Conservation (phyloP, 352 stramenopile genomes). For the Pythium biforme region DNA sequence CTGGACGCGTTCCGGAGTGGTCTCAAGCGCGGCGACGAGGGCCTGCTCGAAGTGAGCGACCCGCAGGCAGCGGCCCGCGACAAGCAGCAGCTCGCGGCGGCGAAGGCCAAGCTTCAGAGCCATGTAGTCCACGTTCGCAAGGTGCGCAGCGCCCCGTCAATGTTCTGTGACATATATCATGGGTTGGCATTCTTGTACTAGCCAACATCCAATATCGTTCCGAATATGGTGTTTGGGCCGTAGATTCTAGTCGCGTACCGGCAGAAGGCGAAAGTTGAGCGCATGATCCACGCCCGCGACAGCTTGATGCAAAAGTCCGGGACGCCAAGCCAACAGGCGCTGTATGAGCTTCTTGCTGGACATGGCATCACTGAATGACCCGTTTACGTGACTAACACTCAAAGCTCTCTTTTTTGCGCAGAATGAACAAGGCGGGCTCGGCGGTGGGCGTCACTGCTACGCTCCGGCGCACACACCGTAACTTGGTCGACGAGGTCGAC, state of each 20-base stretch:
- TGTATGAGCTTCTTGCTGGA: constrained; percentile 12
- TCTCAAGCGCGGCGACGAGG: constrained; percentile 43
- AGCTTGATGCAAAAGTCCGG: constrained; percentile 43
- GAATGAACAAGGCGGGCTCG: constrained; percentile 31
- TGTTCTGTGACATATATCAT: too few species aligned
- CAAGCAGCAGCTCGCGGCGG: constrained; percentile 32
- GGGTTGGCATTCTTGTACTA: too few species aligned
- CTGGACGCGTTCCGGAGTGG: constrained; percentile 38
- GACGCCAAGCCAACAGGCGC: constrained; percentile 12
- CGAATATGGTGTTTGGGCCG: too few species aligned
- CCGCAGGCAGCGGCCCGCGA: constrained; percentile 21
- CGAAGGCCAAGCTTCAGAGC: constrained; percentile 36
- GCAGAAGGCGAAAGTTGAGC: constrained; percentile 57
- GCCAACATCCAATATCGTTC: too few species aligned
- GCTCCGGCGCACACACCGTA: constrained; percentile 61
- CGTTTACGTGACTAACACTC: background rate
- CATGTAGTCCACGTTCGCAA: constrained; percentile 48
- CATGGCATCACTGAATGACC: background rate
- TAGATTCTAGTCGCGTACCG: constrained; percentile 60
- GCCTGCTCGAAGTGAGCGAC: constrained; percentile 40
- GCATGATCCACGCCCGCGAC: constrained; percentile 46
- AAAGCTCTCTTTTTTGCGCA: background rate
- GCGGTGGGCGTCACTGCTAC: constrained; percentile 57
- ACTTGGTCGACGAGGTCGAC: constrained; percentile 75
- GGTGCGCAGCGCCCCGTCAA: too few species aligned